A percentile compares a stretch with the other conserved stretches of the same genome.
Conservation (phyloP, 2,329 filamentous ascomycete species). For the Sporothrix euskadiensis region DNA sequence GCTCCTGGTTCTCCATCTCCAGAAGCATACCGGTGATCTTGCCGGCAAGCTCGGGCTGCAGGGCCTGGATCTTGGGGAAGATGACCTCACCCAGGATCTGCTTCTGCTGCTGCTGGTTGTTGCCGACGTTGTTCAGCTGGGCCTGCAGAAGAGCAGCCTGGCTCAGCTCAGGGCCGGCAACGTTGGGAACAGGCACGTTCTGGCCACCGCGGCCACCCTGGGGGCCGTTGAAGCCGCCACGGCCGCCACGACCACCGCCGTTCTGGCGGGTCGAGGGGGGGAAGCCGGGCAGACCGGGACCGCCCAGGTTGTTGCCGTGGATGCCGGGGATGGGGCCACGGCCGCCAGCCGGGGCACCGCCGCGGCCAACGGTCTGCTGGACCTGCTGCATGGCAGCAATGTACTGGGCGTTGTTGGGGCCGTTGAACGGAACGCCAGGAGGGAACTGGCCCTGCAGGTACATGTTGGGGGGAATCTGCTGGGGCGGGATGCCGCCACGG, state of each 20-base stretch:
- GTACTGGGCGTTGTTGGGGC: conserved; percentile 77
- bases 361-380: conserved; percentile 62
- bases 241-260: conserved; percentile 45
- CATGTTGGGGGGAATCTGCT: conserved; percentile 84
- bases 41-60: conserved; percentile 93
- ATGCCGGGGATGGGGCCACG: conserved; percentile 71
- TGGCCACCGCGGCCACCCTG: conserved; percentile 53
- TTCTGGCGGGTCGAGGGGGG: conserved; percentile 56
- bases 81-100: conserved; percentile 97
- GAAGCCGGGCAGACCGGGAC: conserved; percentile 57
- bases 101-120: conserved; percentile 79
- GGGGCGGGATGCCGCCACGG: conserved; percentile 77
- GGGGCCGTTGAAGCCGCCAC: conserved; percentile 46
- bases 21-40: conserved; percentile 99
- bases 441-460: conserved; percentile 84
- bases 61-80: conserved; percentile 95
- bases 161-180: conserved; percentile 44
- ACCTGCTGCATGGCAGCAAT: conserved; percentile 82
- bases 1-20: conserved; percentile 97
- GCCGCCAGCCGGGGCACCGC: conserved; percentile 64
- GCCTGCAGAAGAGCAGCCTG: conserved; percentile 53
- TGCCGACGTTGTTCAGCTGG: conserved; percentile 54
- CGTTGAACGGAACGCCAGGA: conserved; percentile 69
- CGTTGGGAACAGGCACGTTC: conserved; percentile 34
- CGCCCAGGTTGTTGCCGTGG: conserved; percentile 57